Conservation (phyloP, 345 rosid genomes). For the Camelina neglecta region DNA sequence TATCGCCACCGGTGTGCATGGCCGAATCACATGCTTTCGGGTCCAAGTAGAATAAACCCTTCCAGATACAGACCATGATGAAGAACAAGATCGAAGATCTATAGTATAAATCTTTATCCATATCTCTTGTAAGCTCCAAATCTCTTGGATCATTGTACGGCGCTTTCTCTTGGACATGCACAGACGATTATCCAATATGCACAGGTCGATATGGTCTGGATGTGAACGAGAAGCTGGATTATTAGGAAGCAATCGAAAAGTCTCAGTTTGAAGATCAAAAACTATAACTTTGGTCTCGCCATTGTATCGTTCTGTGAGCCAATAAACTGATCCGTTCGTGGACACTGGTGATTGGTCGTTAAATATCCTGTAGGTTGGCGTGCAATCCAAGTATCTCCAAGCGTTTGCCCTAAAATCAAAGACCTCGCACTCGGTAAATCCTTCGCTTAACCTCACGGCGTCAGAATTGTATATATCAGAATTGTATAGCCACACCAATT, state of each 20-base stretch:
- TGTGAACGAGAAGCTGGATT: neutral
- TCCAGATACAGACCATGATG: neutral
- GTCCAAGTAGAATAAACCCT: neutral
- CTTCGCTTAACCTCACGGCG: neutral
- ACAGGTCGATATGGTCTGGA: conserved; percentile 1
- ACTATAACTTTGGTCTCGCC: neutral
- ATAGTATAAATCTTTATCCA: neutral
- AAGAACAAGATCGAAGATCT: conserved; percentile 3
- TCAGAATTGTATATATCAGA: conserved; percentile 17
- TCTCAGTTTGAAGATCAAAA: neutral
- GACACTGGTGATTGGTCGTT: neutral
- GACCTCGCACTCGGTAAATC: conserved; percentile 18
- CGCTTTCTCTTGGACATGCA: neutral
- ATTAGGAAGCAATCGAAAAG: neutral
- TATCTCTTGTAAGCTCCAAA: conserved; percentile 8
- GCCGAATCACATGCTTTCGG: neutral
- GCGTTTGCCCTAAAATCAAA: conserved; percentile 7
- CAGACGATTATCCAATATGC: neutral
- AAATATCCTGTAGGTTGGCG: neutral
- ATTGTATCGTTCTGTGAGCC: neutral
- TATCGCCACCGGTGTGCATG: neutral
- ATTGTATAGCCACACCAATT: conserved; percentile 15
- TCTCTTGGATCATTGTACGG: neutral
- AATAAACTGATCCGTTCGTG: neutral
- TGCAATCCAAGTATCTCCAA: conserved; percentile 9